Conservation (phyloP, 495 filamentous ascomycete species). For the Xylaria cubensis region DNA sequence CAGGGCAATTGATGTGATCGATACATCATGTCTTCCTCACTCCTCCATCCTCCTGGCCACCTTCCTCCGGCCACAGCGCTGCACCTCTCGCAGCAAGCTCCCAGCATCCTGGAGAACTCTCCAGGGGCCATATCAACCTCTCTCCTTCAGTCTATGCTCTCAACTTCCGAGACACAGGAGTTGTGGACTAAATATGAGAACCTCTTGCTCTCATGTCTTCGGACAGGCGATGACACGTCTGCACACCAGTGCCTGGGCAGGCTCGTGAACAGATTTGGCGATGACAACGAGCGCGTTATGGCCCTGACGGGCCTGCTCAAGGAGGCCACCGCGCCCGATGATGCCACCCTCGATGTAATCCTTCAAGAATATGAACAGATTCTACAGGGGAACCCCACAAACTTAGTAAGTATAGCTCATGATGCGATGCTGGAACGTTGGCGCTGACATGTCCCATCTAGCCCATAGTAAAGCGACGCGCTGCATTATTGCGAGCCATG, state of each 20-base stretch:
- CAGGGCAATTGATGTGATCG: background rate
- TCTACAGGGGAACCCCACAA: slow-evolving; percentile 75
- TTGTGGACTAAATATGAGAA: slow-evolving; percentile 86
- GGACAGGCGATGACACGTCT: slow-evolving; percentile 79
- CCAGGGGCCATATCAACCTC: slow-evolving; percentile 55
- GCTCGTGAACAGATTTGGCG: slow-evolving; percentile 79
- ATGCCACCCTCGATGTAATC: slow-evolving; percentile 67
- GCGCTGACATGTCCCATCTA: slow-evolving; percentile 45
- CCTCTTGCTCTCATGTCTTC: slow-evolving; percentile 82
- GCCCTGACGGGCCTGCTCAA: slow-evolving; percentile 81
- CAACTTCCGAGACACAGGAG: slow-evolving; percentile 72
- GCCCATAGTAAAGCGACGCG: slow-evolving; percentile 86
- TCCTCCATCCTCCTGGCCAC: slow-evolving; percentile 56
- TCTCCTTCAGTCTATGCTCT: slow-evolving; percentile 59
- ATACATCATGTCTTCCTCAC: slow-evolving; percentile 53
- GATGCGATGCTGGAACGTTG: background rate
- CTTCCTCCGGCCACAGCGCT: slow-evolving; percentile 63
- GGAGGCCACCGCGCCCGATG: slow-evolving; percentile 77
- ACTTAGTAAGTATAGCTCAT: slow-evolving; percentile 65
- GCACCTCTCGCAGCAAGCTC: slow-evolving; percentile 78
- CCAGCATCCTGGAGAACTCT: slow-evolving; percentile 64
- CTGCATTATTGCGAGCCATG: slow-evolving; percentile 79
- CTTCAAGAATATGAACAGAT: slow-evolving; percentile 78
- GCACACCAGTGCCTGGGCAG: slow-evolving; percentile 76
- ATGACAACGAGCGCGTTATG: slow-evolving; percentile 80